These are phyloP conservation scores for Penicillium sp. DNA, from an alignment of 2,329 filamentous ascomycete genomes.

Conservation along the genomic window DNA sequence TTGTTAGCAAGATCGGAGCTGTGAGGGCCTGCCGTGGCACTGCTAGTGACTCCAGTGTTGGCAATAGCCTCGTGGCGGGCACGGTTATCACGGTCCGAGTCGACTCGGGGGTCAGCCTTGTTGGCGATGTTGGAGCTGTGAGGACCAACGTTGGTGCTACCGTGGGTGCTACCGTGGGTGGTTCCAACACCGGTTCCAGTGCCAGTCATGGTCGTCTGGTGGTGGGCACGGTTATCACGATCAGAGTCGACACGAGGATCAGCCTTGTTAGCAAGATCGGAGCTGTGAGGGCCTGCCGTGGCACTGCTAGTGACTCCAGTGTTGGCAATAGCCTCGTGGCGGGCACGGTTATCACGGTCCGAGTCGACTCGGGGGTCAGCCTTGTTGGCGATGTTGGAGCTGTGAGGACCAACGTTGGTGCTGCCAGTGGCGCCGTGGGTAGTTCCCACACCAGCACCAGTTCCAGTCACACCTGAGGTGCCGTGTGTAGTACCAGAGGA, in stretches of 20 bases:
- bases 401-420: slow-evolving; percentile 13
- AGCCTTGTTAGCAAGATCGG: no score
- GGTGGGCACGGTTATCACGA: no score
- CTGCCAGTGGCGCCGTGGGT: slow-evolving; percentile 2
- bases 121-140: slow-evolving; percentile 26
- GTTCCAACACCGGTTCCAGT: neutral
- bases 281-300: no score
- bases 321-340: neutral
- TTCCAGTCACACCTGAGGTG: neutral
- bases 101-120: slow-evolving; percentile 19
- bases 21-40: no score
- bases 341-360: slow-evolving; percentile 5
- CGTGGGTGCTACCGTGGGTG: neutral
- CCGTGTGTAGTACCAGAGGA: neutral
- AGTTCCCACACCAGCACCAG: neutral
- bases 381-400: slow-evolving; percentile 26
- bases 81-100: slow-evolving; percentile 26
- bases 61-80: neutral
- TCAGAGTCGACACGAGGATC: no score
- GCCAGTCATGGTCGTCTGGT: no score
- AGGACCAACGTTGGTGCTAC: slow-evolving; percentile 11
- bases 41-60: neutral
- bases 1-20: no score
- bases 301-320: neutral
- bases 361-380: slow-evolving; percentile 29